phyloP scores from a whole-genome alignment of 805 yeast species.

The Candida maesae region DNA sequence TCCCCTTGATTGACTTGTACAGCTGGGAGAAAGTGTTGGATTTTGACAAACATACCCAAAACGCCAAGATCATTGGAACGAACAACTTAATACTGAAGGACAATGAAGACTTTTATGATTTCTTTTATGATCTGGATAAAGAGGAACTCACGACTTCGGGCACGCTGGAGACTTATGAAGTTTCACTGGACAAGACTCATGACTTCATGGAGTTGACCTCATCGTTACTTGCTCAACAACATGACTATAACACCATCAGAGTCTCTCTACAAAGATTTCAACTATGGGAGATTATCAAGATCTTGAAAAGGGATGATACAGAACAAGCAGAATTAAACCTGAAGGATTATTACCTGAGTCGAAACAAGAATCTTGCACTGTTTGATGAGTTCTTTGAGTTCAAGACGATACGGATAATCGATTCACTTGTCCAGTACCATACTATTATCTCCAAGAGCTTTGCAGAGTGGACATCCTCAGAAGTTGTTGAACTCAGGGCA shows the following conservation, averaged over 20 bases:
- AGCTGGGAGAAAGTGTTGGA: constrained; percentile 43
- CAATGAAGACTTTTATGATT: constrained; percentile 53
- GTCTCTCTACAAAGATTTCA: constrained; percentile 29
- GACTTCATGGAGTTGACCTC: constrained; percentile 19
- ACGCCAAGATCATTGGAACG: constrained; percentile 56
- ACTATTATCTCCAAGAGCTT: background rate
- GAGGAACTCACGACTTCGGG: constrained; percentile 29
- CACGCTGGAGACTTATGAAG: constrained; percentile 12
- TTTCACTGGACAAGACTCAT: constrained; percentile 20
- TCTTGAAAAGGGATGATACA: constrained; percentile 20
- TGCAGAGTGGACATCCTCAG: background rate
- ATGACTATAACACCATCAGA: constrained; percentile 27
- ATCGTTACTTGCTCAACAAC: constrained; percentile 19
- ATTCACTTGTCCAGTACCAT: constrained; percentile 16
- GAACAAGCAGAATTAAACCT: constrained; percentile 23
- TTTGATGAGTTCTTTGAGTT: constrained; percentile 33
- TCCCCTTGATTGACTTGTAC: constrained; percentile 62
- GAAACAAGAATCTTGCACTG: constrained; percentile 30
- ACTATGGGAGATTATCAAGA: constrained; percentile 30
- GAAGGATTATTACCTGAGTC: constrained; percentile 29
- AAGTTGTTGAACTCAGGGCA: background rate
- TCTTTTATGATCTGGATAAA: constrained; percentile 55
- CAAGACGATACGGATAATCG: constrained; percentile 24
- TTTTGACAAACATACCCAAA: constrained; percentile 17
- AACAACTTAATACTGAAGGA: constrained; percentile 62